Evolutionary conservation across 768 basidiomycete genomes (phyloP).

Genomic region (Jaapia argillacea): DNA sequence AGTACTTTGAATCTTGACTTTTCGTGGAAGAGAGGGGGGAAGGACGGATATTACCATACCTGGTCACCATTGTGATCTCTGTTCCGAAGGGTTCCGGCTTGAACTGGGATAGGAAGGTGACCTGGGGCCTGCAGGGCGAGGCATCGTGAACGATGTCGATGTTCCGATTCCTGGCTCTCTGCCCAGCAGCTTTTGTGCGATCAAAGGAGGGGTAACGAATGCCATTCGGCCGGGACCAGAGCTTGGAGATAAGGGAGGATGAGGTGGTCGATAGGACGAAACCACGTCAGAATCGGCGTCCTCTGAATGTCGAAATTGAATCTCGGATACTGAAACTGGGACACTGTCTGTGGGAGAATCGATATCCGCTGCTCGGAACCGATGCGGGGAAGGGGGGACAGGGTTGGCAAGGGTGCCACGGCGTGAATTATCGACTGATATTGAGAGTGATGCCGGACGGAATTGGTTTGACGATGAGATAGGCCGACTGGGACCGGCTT

Average conservation of each 20-base stretch:
- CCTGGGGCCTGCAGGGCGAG: background rate
- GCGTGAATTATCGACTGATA: background rate
- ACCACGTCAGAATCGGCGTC: background rate
- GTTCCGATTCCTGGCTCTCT: background rate
- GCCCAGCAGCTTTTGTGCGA: background rate
- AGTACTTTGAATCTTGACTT: too few species aligned
- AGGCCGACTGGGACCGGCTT: background rate
- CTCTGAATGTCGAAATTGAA: background rate
- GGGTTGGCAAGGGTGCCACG: background rate
- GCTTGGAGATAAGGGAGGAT: background rate
- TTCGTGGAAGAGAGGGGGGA: too few species aligned
- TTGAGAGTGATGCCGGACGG: background rate
- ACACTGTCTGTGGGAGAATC: background rate
- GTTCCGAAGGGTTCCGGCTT: too few species aligned
- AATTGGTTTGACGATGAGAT: too few species aligned
- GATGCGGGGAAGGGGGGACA: background rate
- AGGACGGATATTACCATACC: too few species aligned
- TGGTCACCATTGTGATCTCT: too few species aligned
- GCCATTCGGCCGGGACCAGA: background rate
- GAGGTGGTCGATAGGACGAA: background rate
- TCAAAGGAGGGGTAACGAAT: background rate
- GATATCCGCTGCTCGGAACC: background rate
- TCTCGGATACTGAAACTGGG: background rate
- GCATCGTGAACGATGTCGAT: background rate
- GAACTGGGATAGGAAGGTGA: too few species aligned